Evolutionary conservation across 179 eudicot species (phyloP), one percentile per base, ranked within the genome.

Genomic region (Pouteria campechiana): DNA sequence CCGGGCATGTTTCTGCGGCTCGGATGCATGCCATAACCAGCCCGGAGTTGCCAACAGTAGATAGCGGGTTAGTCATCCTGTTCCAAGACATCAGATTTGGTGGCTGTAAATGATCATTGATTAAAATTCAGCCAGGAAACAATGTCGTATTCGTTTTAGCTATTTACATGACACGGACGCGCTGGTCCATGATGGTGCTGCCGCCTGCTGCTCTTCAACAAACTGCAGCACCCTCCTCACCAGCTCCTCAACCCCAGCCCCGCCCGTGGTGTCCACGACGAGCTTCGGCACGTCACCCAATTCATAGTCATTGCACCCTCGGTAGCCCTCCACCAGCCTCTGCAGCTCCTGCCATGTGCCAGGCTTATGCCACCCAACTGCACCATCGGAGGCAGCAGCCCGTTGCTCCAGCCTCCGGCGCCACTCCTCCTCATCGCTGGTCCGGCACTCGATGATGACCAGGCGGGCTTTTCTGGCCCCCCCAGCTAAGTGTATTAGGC

Each of bases 291-390:
- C 64, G 0, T 64, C 66, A 1, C 51, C 64, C 20, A 52, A 43
- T 20, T 64, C 71, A 50, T 60, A 70, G 2, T 43, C 75, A 33
- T 53, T 40, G 29, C 71, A 60, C 3, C 67, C 64, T 2, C 42
- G 54, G 17, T 60, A 65, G 11, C 60, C 46, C 38, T 65, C 67
- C 41, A 60, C 16, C 50, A 60, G 15, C 32, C 37, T 37, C 64
- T 52, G 57, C 36, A 70, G 35, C 11, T 64, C 71, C 5, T 10
- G 20, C 75, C 75, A 64, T 32, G 58, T 51, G 16, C 40, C 17
- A 25, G 71, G 75, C 57, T 65, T 70, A 46, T 70, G 70, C 75
- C 71, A 60, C 35, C 41, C 28, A n/a, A n/a, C n/a, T 6, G 40
- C 44, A 1, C 16, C 54, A 6, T 13, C 50, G n/a, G n/a, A n/a